A percentile compares a stretch with the other conserved stretches of the same genome.
Conservation (phyloP, 75 land plant genomes). For the Picea glauca region DNA sequence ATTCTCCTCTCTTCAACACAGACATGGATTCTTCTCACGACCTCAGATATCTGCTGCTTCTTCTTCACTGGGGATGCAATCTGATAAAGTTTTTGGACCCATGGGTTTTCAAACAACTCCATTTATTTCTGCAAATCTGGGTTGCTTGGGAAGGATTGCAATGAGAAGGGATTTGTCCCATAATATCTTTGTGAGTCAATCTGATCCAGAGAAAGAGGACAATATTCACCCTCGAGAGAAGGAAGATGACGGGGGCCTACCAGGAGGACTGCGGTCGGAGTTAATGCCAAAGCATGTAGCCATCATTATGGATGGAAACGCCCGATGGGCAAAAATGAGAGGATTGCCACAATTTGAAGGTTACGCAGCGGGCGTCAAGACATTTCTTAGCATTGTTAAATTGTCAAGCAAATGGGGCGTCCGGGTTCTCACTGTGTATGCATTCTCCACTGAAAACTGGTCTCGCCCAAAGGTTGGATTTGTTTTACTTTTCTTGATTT, state of each 20-base stretch:
- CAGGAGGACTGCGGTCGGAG: constrained; percentile 16
- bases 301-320: constrained; percentile 33
- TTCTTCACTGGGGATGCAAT: too few relatives aligned
- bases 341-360: constrained; percentile 18
- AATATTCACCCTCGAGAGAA: too few relatives aligned
- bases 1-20: too few relatives aligned
- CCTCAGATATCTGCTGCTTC: too few relatives aligned
- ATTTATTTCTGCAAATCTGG: too few relatives aligned
- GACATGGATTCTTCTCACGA: too few relatives aligned
- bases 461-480: constrained; percentile 20
- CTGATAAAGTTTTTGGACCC: too few relatives aligned
- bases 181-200: too few relatives aligned
- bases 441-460: constrained; percentile 34
- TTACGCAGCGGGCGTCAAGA: constrained; percentile 23
- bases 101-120: too few relatives aligned
- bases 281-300: constrained; percentile 27
- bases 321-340: constrained; percentile 25
- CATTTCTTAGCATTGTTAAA: constrained; percentile 16
- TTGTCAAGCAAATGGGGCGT: constrained; percentile 21
- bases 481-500: not conserved
- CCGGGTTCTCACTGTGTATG: constrained; percentile 27
- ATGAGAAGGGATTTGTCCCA: too few relatives aligned
- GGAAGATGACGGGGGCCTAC: not conserved
- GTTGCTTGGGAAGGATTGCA: too few relatives aligned
- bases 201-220: too few relatives aligned